Evolutionary conservation across 1,139 yeast species (phyloP).

Genomic region (Ogataea hybrid): DNA sequence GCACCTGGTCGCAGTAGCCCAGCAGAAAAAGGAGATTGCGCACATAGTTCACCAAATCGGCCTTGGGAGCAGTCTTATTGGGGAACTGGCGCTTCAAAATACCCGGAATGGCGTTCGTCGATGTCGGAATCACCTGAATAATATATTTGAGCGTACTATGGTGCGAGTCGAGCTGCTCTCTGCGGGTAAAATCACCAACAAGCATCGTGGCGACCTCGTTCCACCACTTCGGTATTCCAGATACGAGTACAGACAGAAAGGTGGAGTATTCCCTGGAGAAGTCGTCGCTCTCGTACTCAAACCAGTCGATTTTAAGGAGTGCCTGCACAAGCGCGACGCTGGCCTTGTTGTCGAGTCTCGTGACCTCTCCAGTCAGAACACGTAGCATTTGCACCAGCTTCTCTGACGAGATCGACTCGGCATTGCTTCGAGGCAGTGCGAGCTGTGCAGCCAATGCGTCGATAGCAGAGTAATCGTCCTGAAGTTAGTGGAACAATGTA

Average conservation of each 20-base stretch:
- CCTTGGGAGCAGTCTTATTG: constrained; percentile 65
- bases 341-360: constrained; percentile 45
- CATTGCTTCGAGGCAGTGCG: constrained; percentile 36
- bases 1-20: constrained; percentile 72
- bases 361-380: constrained; percentile 49
- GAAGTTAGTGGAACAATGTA: constrained; percentile 7
- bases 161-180: constrained; percentile 40
- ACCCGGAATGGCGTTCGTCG: constrained; percentile 62
- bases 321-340: constrained; percentile 47
- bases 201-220: constrained; percentile 71
- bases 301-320: constrained; percentile 61
- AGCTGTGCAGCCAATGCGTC: constrained; percentile 46
- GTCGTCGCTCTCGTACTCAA: constrained; percentile 33
- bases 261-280: constrained; percentile 56
- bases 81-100: constrained; percentile 66
- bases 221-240: constrained; percentile 89
- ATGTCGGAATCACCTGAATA: constrained; percentile 75
- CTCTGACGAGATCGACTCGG: constrained; percentile 41
- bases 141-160: constrained; percentile 67
- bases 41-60: constrained; percentile 60
- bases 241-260: constrained; percentile 74
- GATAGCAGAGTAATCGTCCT: constrained; percentile 42
- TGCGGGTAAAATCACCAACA: constrained; percentile 50
- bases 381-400: constrained; percentile 45
- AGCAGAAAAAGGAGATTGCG: constrained; percentile 58